Evolutionary conservation across 345 rosid genomes (phyloP).

Genomic region (Pistacia vera): DNA sequence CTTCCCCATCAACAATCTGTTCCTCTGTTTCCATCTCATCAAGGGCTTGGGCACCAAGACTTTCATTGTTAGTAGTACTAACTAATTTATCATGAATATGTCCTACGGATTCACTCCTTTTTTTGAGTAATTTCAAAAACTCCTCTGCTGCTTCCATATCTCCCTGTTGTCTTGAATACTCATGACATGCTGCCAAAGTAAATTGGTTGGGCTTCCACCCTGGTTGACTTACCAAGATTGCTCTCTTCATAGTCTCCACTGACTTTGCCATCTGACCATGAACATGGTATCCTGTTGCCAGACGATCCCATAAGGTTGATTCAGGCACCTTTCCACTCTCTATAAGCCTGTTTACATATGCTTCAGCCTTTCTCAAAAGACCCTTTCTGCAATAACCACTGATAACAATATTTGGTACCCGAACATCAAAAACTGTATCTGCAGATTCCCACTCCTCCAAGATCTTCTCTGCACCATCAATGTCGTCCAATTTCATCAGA

Average conservation of each 20-base stretch:
- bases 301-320: constrained; percentile 37
- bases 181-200: constrained; percentile 44
- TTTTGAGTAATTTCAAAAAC: constrained; percentile 17
- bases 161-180: constrained; percentile 31
- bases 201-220: constrained; percentile 34
- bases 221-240: constrained; percentile 30
- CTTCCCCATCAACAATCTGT: background rate
- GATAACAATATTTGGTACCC: constrained; percentile 51
- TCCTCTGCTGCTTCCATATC: constrained; percentile 30
- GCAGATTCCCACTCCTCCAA: constrained; percentile 59
- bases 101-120: constrained; percentile 4
- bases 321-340: constrained; percentile 35
- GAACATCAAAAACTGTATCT: constrained; percentile 30
- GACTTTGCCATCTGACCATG: constrained; percentile 45
- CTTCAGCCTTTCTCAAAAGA: constrained; percentile 58
- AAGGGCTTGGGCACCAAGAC: background rate
- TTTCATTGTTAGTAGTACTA: background rate
- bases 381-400: constrained; percentile 52
- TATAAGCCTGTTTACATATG: constrained; percentile 27
- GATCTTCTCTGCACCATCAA: constrained; percentile 55
- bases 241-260: constrained; percentile 45
- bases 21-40: constrained; percentile 12
- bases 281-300: constrained; percentile 42
- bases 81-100: background rate
- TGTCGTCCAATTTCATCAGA: constrained; percentile 54